phyloP scores from a whole-genome alignment of 169 alveolate genomes.

The Plasmodium gonderi region DNA sequence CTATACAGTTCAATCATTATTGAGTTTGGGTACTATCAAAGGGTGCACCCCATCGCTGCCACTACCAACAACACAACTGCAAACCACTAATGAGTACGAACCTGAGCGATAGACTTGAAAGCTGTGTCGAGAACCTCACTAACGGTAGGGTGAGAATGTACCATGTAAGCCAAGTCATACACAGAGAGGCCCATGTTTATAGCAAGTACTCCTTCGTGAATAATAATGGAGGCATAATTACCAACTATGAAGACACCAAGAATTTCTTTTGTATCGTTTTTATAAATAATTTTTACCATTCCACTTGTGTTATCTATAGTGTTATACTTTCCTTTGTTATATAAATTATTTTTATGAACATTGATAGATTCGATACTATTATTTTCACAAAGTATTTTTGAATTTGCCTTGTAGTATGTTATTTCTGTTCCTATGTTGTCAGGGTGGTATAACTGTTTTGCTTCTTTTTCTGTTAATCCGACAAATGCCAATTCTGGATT shows the following conservation, averaged over 20 bases:
- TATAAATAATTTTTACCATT: slow-evolving; percentile 75
- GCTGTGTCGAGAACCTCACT: slow-evolving; percentile 80
- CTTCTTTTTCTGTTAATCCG: slow-evolving; percentile 79
- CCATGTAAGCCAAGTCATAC: slow-evolving; percentile 70
- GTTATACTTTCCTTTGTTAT: slow-evolving; percentile 50
- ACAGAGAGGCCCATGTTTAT: slow-evolving; percentile 61
- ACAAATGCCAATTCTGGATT: slow-evolving; percentile 81
- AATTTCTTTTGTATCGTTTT: slow-evolving; percentile 74
- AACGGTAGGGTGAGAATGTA: slow-evolving; percentile 84
- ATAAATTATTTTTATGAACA: slow-evolving; percentile 24
- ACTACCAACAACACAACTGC: neutral
- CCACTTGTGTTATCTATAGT: slow-evolving; percentile 76
- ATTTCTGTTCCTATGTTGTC: slow-evolving; percentile 71
- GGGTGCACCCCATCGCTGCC: neutral
- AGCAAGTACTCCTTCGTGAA: slow-evolving; percentile 82
- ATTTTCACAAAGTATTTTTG: slow-evolving; percentile 80
- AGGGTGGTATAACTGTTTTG: slow-evolving; percentile 35
- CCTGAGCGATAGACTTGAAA: slow-evolving; percentile 75
- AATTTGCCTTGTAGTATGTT: slow-evolving; percentile 67
- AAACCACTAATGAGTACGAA: slow-evolving; percentile 76
- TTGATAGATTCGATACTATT: neutral
- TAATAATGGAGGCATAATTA: slow-evolving; percentile 77
- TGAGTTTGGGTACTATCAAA: too few species aligned
- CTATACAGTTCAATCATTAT: too few species aligned
- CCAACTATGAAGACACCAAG: slow-evolving; percentile 80